Conservation (phyloP, 805 yeast species). For the Kodamaea jinghongensis region DNA sequence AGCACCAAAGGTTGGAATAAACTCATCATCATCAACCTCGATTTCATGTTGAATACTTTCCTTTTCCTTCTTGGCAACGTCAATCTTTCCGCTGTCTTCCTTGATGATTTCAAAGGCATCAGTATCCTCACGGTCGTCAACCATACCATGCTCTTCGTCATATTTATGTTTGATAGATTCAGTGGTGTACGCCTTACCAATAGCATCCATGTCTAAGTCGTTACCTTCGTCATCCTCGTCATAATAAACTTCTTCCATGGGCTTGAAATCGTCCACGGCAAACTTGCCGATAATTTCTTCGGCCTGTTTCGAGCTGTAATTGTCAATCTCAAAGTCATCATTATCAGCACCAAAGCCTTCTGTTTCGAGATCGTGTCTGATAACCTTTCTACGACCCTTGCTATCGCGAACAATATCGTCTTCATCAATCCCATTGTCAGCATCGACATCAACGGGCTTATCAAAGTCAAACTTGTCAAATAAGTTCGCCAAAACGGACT, state of each 20-base stretch:
- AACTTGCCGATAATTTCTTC: conserved; percentile 14
- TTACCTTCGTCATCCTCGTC: conserved; percentile 43
- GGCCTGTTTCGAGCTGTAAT: conserved; percentile 9
- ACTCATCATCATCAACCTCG: conserved; percentile 13
- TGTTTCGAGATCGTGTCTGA: conserved; percentile 34
- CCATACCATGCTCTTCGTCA: conserved; percentile 23
- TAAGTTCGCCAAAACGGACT: conserved; percentile 33
- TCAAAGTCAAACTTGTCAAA: conserved; percentile 34
- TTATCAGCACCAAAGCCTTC: conserved; percentile 21
- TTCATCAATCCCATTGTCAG: conserved; percentile 29
- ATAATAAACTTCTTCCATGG: conserved; percentile 30
- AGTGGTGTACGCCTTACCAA: conserved; percentile 24
- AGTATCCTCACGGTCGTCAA: neutral
- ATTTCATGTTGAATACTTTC: neutral
- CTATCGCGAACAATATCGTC: conserved; percentile 35
- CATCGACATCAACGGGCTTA: conserved; percentile 35
- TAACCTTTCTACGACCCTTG: conserved; percentile 35
- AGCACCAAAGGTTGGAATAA: conserved; percentile 53
- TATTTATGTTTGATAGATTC: conserved; percentile 27
- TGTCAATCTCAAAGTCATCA: conserved; percentile 8
- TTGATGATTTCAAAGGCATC: neutral
- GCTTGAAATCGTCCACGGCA: conserved; percentile 14
- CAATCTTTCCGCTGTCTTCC: conserved; percentile 4
- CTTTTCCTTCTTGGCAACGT: conserved; percentile 9
- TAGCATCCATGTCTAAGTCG: conserved; percentile 33